These are phyloP conservation scores for Pelargonium cotyledonis DNA, from an alignment of 441 rosid species.

Conservation along the genomic window DNA sequence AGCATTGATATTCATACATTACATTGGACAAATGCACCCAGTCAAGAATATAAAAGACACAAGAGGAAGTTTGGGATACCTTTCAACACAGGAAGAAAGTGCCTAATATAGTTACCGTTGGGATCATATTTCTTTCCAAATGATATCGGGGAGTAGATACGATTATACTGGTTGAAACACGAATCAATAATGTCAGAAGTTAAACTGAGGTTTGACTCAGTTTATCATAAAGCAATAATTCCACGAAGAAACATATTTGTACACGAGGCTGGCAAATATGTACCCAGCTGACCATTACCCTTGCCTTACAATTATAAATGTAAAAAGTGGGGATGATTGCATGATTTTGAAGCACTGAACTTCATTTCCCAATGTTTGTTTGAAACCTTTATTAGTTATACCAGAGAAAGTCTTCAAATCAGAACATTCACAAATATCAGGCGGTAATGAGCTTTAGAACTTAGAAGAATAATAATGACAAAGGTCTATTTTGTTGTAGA, in stretches of 20 bases:
- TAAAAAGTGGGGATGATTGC: too few species aligned
- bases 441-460: background rate
- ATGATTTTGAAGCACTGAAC: too few species aligned
- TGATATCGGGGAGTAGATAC: slow-evolving; percentile 78
- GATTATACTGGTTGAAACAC: slow-evolving; percentile 57
- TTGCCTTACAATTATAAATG: too few species aligned
- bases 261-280: too few species aligned
- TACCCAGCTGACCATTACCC: too few species aligned
- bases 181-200: slow-evolving; percentile 5
- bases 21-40: background rate
- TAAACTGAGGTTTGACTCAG: background rate
- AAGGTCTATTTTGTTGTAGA: background rate
- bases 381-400: too few species aligned
- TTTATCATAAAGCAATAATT: background rate
- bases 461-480: background rate
- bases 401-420: background rate
- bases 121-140: slow-evolving; percentile 94
- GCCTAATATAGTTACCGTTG: slow-evolving; percentile 69
- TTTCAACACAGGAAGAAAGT: slow-evolving; percentile 83
- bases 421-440: background rate
- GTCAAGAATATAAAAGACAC: background rate
- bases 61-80: slow-evolving; percentile 38
- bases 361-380: too few species aligned
- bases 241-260: too few species aligned
- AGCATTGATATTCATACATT: slow-evolving; percentile 13